Evolutionary conservation across 805 yeast genomes (phyloP).

Genomic region (Yarrowia sp.): DNA sequence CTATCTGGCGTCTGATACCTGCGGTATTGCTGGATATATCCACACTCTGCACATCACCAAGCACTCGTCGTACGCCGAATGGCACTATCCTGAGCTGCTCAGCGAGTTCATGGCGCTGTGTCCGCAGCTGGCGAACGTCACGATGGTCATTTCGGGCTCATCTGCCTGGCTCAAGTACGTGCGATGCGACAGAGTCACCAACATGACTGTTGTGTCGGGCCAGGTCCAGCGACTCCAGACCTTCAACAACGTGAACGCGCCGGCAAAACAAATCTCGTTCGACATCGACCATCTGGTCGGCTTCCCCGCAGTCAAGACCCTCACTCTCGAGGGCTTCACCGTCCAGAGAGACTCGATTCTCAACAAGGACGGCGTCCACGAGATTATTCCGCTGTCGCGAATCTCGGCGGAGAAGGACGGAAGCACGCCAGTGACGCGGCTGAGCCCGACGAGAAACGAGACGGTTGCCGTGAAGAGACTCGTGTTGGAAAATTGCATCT

Average conservation of each 20-base stretch:
- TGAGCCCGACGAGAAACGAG: neutral
- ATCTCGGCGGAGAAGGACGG: constrained; percentile 6
- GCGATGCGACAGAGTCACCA: constrained; percentile 1
- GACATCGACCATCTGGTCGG: constrained; percentile 29
- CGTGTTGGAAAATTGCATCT: constrained; percentile 29
- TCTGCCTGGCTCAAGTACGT: constrained; percentile 30
- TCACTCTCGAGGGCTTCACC: constrained; percentile 28
- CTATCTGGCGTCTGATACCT: neutral
- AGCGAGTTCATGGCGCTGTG: constrained; percentile 22
- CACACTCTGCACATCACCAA: constrained; percentile 18
- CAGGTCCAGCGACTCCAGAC: constrained; percentile 19
- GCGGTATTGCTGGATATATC: neutral
- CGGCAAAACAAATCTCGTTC: constrained; percentile 21
- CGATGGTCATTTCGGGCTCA: constrained; percentile 28
- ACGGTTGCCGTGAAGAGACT: constrained; percentile 10
- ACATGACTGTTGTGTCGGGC: neutral
- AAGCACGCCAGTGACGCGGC: neutral
- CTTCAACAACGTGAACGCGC: constrained; percentile 20
- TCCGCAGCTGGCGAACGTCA: constrained; percentile 13
- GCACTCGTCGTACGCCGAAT: constrained; percentile 29
- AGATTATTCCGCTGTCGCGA: constrained; percentile 13
- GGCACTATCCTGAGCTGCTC: constrained; percentile 27
- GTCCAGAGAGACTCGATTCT: constrained; percentile 27
- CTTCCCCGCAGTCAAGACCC: constrained; percentile 6
- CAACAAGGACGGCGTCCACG: constrained; percentile 2